Conservation (phyloP, 2,329 filamentous ascomycete species). For the Elsinoe necatrix region DNA sequence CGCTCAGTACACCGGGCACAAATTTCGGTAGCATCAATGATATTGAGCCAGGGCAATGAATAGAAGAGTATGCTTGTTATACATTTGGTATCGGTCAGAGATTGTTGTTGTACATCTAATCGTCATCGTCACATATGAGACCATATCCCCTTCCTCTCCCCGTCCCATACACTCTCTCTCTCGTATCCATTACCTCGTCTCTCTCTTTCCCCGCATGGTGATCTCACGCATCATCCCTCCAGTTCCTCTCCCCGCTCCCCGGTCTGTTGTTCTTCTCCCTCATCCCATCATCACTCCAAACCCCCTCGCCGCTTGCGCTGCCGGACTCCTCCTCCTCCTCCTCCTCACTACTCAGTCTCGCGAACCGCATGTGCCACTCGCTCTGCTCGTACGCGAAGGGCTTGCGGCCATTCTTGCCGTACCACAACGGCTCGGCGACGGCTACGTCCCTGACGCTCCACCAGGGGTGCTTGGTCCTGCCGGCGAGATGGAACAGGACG, state of each 20-base stretch:
- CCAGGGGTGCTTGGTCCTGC: conserved; percentile 39
- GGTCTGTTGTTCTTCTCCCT: not conserved
- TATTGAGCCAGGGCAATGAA: not conserved
- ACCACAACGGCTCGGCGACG: conserved; percentile 45
- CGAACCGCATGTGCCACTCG: conserved; percentile 28
- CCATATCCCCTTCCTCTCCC: not conserved
- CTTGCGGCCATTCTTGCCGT: conserved; percentile 48
- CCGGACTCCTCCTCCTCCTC: conserved; percentile 28
- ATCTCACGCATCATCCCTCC: not conserved
- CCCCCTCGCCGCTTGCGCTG: conserved; percentile 28
- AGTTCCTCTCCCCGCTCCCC: not conserved
- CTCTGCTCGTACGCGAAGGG: conserved; percentile 40
- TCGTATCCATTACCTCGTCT: not conserved
- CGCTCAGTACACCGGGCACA: not conserved
- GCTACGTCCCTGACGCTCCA: conserved; percentile 45
- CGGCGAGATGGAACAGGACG: conserved; percentile 48
- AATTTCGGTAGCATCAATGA: not conserved
- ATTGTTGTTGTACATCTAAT: not conserved
- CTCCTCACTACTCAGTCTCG: conserved; percentile 19
- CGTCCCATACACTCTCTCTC: too few species aligned
- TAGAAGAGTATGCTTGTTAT: not conserved
- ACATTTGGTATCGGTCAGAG: not conserved
- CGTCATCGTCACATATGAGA: not conserved
- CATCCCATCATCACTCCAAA: conserved; percentile 18
- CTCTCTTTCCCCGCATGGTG: not conserved